Conservation (phyloP, 1,139 yeast genomes). For the Geotrichum citri-aurantii region DNA sequence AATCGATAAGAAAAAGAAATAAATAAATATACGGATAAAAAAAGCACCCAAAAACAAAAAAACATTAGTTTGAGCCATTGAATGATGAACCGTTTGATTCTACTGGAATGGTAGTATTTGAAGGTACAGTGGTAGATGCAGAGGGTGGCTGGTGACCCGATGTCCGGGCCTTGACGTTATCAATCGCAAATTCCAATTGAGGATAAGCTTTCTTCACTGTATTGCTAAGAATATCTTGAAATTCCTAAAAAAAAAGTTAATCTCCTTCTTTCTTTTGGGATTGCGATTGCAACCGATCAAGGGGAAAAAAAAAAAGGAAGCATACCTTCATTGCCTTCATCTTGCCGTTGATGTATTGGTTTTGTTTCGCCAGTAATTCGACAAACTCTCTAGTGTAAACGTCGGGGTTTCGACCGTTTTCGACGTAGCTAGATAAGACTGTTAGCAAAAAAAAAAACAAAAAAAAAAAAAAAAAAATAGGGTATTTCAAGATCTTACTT, state of each 20-base stretch:
- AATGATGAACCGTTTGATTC: neutral
- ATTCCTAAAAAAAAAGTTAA: slow-evolving; percentile 22
- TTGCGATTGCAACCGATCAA: neutral
- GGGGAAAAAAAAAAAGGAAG: neutral
- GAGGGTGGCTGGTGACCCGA: slow-evolving; percentile 1
- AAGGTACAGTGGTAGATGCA: neutral
- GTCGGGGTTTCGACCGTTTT: slow-evolving; percentile 95
- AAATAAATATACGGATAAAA: neutral
- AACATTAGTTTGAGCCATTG: neutral
- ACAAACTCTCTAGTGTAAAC: slow-evolving; percentile 94
- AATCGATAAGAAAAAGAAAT: neutral
- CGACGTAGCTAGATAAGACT: slow-evolving; percentile 48
- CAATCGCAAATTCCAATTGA: slow-evolving; percentile 51
- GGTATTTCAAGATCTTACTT: slow-evolving; percentile 43
- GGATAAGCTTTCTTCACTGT: slow-evolving; percentile 76
- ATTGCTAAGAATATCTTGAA: slow-evolving; percentile 58
- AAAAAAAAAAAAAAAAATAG: neutral
- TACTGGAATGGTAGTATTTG: neutral
- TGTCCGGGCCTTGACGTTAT: slow-evolving; percentile 37
- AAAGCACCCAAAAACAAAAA: neutral
- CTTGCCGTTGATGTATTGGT: slow-evolving; percentile 83
- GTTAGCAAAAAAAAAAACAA: neutral
- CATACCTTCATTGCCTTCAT: slow-evolving; percentile 37
- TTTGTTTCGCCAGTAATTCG: slow-evolving; percentile 82
- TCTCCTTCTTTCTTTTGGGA: neutral